These are phyloP conservation scores for Trichosporon coremiiforme DNA, from an alignment of 1,284 basidiomycete genomes.

Conservation along the genomic window DNA sequence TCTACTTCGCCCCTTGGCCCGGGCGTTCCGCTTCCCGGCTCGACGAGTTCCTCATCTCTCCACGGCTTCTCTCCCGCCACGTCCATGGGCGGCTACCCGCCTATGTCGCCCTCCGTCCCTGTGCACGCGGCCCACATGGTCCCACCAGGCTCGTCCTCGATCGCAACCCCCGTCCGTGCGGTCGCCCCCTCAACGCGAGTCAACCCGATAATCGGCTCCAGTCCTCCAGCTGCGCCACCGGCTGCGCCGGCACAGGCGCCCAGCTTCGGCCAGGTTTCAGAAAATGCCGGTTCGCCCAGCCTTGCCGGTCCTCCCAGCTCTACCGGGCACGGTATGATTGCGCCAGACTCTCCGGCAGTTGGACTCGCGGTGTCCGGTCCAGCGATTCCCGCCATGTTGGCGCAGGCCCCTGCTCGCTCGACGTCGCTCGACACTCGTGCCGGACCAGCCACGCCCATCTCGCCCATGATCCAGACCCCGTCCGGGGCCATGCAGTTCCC, in stretches of 20 bases:
- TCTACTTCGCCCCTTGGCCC: constrained; percentile 10
- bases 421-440: background rate
- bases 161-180: background rate
- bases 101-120: background rate
- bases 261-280: background rate
- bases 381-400: background rate
- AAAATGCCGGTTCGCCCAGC: background rate
- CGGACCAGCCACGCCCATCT: constrained; percentile 10
- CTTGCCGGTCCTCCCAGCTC: background rate
- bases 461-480: constrained; percentile 5
- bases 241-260: background rate
- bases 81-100: background rate
- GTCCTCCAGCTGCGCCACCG: background rate
- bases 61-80: background rate
- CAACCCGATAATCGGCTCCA: constrained; percentile 5
- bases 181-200: constrained; percentile 11
- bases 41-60: background rate
- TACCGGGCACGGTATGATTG: no score
- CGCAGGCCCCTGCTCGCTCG: constrained; percentile 1
- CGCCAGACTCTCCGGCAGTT: background rate
- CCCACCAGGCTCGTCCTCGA: background rate
- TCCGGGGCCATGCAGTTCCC: constrained; percentile 3
- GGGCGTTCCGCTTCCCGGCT: background rate
- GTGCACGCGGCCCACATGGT: constrained; percentile 11
- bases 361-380: background rate